Conservation (phyloP, 1,139 yeast species). For the Lodderomyces theae region DNA sequence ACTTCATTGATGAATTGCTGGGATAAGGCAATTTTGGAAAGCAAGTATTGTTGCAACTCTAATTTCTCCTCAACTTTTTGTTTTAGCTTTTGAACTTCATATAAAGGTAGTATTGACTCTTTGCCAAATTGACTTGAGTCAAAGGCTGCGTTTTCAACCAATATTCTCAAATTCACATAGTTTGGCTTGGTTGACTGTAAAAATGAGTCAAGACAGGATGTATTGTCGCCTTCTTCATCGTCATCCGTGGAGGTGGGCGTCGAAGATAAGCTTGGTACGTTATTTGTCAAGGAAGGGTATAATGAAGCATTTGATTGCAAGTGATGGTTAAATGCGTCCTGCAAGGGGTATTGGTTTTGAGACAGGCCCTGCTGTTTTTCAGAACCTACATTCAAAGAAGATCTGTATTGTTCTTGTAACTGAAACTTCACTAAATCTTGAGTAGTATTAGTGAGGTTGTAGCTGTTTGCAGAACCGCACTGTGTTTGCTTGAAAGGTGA, state of each 20-base stretch:
- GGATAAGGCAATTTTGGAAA: constrained; percentile 31
- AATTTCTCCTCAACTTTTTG: constrained; percentile 27
- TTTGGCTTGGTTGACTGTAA: constrained; percentile 23
- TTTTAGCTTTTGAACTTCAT: constrained; percentile 30
- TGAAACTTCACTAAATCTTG: constrained; percentile 46
- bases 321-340: not conserved
- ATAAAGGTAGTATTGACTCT: constrained; percentile 34
- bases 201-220: constrained; percentile 20
- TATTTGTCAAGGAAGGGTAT: not conserved
- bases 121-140: constrained; percentile 39
- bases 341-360: not conserved
- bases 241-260: constrained; percentile 5
- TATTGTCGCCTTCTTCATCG: constrained; percentile 13
- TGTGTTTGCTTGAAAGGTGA: constrained; percentile 40
- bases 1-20: constrained; percentile 35
- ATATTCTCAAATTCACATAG: constrained; percentile 40
- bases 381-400: constrained; percentile 16
- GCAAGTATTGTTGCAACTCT: constrained; percentile 33
- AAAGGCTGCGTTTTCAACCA: constrained; percentile 45
- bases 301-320: not conserved
- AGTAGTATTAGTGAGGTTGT: constrained; percentile 37
- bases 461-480: constrained; percentile 23
- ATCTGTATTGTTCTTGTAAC: constrained; percentile 41
- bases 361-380: no score
- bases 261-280: not conserved